A percentile compares a stretch with the other conserved stretches of the same genome.
phyloP scores from a whole-genome alignment of 2,329 filamentous ascomycete species.

The Curvularia sp. region DNA sequence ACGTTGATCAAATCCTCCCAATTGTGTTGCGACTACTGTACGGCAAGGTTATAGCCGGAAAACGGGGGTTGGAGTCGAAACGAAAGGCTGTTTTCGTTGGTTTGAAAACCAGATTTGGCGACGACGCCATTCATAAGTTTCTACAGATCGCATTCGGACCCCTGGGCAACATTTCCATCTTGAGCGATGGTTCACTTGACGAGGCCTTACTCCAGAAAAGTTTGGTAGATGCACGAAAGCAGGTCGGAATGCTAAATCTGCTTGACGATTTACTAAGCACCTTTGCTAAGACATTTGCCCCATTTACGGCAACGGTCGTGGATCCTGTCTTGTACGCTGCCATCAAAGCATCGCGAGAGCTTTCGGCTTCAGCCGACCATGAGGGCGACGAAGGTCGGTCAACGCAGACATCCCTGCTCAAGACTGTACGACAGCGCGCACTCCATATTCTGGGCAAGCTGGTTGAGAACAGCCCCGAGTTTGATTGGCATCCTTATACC shows the following conservation, averaged over 20 bases:
- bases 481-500: constrained; percentile 76
- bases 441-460: constrained; percentile 82
- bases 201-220: constrained; percentile 56
- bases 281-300: constrained; percentile 74
- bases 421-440: constrained; percentile 72
- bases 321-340: constrained; percentile 84
- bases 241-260: constrained; percentile 92
- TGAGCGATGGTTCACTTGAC: constrained; percentile 60
- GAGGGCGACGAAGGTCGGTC: constrained; percentile 33
- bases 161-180: constrained; percentile 66
- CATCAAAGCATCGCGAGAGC: constrained; percentile 65
- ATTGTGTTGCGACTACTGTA: constrained; percentile 87
- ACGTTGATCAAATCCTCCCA: constrained; percentile 78
- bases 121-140: constrained; percentile 79
- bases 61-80: constrained; percentile 80
- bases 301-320: constrained; percentile 72
- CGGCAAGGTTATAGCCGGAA: constrained; percentile 84
- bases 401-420: constrained; percentile 64
- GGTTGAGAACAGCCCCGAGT: constrained; percentile 73
- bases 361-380: constrained; percentile 39
- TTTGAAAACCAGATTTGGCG: constrained; percentile 73
- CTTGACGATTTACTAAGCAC: constrained; percentile 84
- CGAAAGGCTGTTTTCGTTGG: constrained; percentile 77
- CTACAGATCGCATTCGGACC: constrained; percentile 80
- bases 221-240: constrained; percentile 73